Evolutionary conservation across 257 asterid genomes (phyloP).

Genomic region (Verbena officinalis): DNA sequence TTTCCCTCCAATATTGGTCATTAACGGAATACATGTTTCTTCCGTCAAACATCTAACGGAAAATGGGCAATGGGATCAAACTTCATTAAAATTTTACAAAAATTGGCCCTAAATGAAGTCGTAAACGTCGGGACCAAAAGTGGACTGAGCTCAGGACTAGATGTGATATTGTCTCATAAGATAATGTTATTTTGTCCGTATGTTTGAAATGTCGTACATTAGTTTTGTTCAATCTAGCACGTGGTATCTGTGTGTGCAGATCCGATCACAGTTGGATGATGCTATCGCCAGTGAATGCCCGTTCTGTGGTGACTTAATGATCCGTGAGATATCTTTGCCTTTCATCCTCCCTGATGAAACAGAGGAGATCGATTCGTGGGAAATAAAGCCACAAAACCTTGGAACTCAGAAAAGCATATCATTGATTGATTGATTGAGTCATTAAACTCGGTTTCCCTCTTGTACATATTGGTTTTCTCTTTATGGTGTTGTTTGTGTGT

Average conservation of each 20-base stretch:
- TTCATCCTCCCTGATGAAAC: conserved; percentile 64
- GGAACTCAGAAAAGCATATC: conserved; percentile 77
- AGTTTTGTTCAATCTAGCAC: neutral
- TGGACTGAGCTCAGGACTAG: no score
- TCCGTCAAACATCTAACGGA: no score
- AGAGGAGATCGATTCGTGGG: conserved; percentile 79
- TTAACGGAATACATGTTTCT: no score
- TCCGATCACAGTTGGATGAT: conserved; percentile 85
- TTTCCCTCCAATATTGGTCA: no score
- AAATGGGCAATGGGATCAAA: no score
- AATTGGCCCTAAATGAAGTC: no score
- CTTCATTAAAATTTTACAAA: no score
- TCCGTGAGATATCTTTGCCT: conserved; percentile 81
- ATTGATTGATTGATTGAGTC: conserved; percentile 39
- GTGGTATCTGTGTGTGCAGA: conserved; percentile 46
- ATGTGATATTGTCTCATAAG: no score
- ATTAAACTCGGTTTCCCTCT: neutral
- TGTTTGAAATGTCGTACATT: neutral
- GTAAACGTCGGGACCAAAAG: no score
- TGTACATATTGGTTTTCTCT: conserved; percentile 18
- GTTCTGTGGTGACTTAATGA: conserved; percentile 90
- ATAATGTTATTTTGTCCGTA: neutral
- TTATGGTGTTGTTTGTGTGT: neutral
- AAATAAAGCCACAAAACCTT: conserved; percentile 59
- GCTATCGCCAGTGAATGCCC: conserved; percentile 97